Base-by-base conservation (phyloP, 2,329 filamentous ascomycete genomes). In the Trichoderma arundinaceum region DNA sequence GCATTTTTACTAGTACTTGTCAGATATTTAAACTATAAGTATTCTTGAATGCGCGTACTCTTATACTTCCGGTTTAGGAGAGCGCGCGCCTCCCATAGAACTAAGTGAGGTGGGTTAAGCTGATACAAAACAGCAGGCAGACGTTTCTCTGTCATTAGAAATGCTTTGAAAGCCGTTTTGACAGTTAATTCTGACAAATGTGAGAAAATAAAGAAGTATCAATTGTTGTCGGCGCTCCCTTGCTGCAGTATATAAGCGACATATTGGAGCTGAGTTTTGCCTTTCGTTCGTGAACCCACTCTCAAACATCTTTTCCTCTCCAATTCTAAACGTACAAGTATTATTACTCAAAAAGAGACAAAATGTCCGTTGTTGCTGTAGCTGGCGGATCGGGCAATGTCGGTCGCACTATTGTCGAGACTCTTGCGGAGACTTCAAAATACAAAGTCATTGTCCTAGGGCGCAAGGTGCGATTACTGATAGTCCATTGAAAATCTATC, bases 401-500 rank as follows among this genome's bases (percentile, higher is more conserved):
- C 3, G 82, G 82, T 9, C 77, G 75, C 22, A 78, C 80, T 1
- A 74, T 84, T 44, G 78, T 83, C 19, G 81, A 84, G 28, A 77
- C 75, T 22, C 68, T 84, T 12, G 68, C 68, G 13, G 72, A 70
- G 44, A 72, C 68, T 19, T 73, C 61, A 54, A 75, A 77, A 49
- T 75, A 81, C 59, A 66, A 79, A 28, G 73, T 82, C 19, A 73
- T 79, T 56, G 39, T 64, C 8, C 52, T 64, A 2, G 52, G 41
- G 8, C 52, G 51, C 49, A 57, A 49, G 39, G 43, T 59, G 58
- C 7, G 33, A 3, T 9, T 1, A 49, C 17, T 1, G 1, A 15
- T 19, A 12, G 4, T 7, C 13, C 5, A 5, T 0, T 13, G 7
- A 74, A 1, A 64, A 28, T 10, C 2, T 7, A 12, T n/a, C 4